Base-by-base conservation (phyloP, 345 rosid species). In the Geranium brycei region DNA sequence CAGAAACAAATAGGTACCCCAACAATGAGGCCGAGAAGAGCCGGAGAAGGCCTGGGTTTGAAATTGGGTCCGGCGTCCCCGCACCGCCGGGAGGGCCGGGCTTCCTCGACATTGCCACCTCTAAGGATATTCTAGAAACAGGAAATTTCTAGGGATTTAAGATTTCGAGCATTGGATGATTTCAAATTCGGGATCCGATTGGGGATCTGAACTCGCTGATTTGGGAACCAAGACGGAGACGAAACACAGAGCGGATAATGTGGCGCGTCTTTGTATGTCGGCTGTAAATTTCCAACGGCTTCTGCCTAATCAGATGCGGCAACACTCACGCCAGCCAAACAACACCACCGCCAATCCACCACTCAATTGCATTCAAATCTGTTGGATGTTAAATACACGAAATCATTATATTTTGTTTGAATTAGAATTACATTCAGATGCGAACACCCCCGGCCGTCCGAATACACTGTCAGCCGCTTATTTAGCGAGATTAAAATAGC, bases 241-340 rank as follows among this genome's bases (percentile, higher is more conserved):
- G 47, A 38, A 38, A 38, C 47, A 47, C 53, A 8, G 13, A 47
- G 11, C 53, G 53, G 53, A 47, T 47, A 47, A 47, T 8, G 53
- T 47, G 53, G 47, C 47, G 47, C 47, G 47, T 38, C 28, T 23
- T 38, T 5, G 11, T 47, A 3, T 47, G 53, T 11, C 53, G 53
- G 13, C 53, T 47, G 53, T 47, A 47, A 4, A 47, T 6, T 6
- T 47, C 53, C 53, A 47, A 47, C 53, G 3, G 53, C 53, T 47
- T 38, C 47, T 5, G 47, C 8, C 6, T 38, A 38, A 38, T 38
- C 47, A 38, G 47, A 38, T 38, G 47, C 47, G 47, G 6, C 47
- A 10, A 38, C 8, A 10, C 47, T 38, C 47, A 38, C 47, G 8
- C 47, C 3, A 38, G 11, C 67, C 73, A 58, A 71, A 66, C 64